phyloP scores from a whole-genome alignment of 306 rosid genomes.

The Citrullus mucosospermus region DNA sequence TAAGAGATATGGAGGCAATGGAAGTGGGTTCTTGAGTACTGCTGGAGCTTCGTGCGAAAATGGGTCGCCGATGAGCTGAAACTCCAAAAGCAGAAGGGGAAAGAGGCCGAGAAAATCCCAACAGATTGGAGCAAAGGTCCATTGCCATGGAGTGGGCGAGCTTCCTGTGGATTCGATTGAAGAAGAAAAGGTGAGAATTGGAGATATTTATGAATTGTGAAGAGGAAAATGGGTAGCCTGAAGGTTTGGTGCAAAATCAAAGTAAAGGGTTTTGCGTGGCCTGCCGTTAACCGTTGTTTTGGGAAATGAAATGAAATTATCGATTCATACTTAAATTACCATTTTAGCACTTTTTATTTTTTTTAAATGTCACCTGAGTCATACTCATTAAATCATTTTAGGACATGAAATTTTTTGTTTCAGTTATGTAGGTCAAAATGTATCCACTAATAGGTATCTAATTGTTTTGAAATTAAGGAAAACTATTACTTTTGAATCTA shows the following conservation, averaged over 20 bases:
- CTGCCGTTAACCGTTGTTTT: neutral
- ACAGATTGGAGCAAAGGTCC: conserved; percentile 13
- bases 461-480: too few relatives aligned
- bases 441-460: too few relatives aligned
- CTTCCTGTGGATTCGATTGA: neutral
- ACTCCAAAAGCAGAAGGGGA: neutral
- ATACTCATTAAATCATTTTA: too few relatives aligned
- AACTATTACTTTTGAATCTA: too few relatives aligned
- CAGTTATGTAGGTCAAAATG: too few relatives aligned
- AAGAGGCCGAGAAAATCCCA: conserved; percentile 9
- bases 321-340: too few relatives aligned
- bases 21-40: conserved; percentile 20
- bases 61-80: conserved; percentile 14
- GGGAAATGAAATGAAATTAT: neutral
- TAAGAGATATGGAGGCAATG: conserved; percentile 13
- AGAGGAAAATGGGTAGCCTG: neutral
- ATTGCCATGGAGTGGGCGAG: neutral
- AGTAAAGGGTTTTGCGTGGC: neutral
- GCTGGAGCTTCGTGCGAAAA: conserved; percentile 30
- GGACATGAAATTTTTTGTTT: too few relatives aligned
- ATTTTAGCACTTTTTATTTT: too few relatives aligned
- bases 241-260: neutral
- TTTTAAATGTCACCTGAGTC: too few relatives aligned
- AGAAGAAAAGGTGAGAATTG: neutral
- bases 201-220: neutral